Percentiles rank a stretch among this genome's conserved stretches.
Evolutionary conservation across 2,329 filamentous ascomycete species (phyloP).

Genomic region (Ploettnerulaceae sp.): DNA sequence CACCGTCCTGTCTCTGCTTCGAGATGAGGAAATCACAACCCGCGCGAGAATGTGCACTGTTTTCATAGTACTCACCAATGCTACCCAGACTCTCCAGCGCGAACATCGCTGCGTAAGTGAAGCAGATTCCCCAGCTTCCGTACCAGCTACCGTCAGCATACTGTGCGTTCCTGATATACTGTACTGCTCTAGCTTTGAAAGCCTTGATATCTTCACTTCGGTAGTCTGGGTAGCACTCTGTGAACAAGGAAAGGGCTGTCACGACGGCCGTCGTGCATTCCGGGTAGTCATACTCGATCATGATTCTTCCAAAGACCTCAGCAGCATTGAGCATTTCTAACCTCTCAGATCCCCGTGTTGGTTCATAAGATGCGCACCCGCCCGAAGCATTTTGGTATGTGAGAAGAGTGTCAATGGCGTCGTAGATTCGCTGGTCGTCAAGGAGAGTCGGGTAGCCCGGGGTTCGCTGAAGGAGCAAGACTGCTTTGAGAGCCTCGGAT

Average conservation of each 20-base stretch:
- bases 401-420: slow-evolving; percentile 84
- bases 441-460: slow-evolving; percentile 70
- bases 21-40: slow-evolving; percentile 84
- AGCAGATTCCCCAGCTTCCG: slow-evolving; percentile 96
- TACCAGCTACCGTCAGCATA: slow-evolving; percentile 89
- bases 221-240: slow-evolving; percentile 75
- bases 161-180: slow-evolving; percentile 79
- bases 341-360: slow-evolving; percentile 68
- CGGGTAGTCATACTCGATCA: slow-evolving; percentile 98
- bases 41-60: slow-evolving; percentile 62
- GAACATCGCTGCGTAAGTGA: slow-evolving; percentile 96
- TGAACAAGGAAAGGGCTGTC: slow-evolving; percentile 79
- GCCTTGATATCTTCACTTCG: slow-evolving; percentile 66
- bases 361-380: slow-evolving; percentile 87
- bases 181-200: slow-evolving; percentile 69
- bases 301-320: slow-evolving; percentile 93
- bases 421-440: slow-evolving; percentile 71
- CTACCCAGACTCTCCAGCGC: slow-evolving; percentile 80
- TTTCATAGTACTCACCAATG: slow-evolving; percentile 76
- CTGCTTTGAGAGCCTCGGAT: slow-evolving; percentile 81
- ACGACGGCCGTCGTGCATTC: slow-evolving; percentile 96
- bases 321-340: slow-evolving; percentile 89
- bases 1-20: slow-evolving; percentile 82
- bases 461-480: slow-evolving; percentile 77
- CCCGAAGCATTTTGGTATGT: slow-evolving; percentile 86